These are phyloP conservation scores for Sarcocystis neurona DNA, from an alignment of 169 alveolate species.

Conservation along the genomic window DNA sequence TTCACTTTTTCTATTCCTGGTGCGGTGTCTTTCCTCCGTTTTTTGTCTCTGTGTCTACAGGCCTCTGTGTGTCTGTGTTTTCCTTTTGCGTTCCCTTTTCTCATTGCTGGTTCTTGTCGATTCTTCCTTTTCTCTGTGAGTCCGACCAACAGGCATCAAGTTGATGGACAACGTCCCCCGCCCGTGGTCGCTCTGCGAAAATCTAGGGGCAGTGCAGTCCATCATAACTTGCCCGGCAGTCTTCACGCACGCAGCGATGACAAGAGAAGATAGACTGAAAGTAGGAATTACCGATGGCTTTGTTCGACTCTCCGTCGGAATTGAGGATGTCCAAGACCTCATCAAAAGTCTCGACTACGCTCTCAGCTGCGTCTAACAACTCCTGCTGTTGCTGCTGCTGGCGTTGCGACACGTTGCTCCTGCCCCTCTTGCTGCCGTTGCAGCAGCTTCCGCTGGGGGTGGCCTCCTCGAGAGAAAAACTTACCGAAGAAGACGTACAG, in stretches of 20 bases:
- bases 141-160: slow-evolving; percentile 11
- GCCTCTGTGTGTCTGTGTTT: too few species aligned
- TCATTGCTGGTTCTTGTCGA: neutral
- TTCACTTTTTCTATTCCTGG: neutral
- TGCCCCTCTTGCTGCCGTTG: too few species aligned
- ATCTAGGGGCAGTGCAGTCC: slow-evolving; percentile 72
- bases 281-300: slow-evolving; percentile 75
- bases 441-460: too few species aligned
- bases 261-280: slow-evolving; percentile 68
- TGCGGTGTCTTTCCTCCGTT: neutral
- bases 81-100: too few species aligned
- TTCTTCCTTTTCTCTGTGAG: neutral
- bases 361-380: slow-evolving; percentile 35
- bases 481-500: too few species aligned
- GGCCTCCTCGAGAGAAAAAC: too few species aligned
- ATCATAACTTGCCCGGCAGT: slow-evolving; percentile 76
- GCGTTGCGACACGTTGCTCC: too few species aligned
- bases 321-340: slow-evolving; percentile 72
- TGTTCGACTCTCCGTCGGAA: slow-evolving; percentile 71
- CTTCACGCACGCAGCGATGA: slow-evolving; percentile 78
- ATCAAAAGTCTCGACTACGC: slow-evolving; percentile 63
- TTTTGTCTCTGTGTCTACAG: too few species aligned
- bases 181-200: slow-evolving; percentile 76
- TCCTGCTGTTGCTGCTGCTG: too few species aligned
- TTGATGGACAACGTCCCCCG: slow-evolving; percentile 64